A percentile compares a stretch with the other conserved stretches of the same genome.
These are phyloP conservation scores for Solanum phureja DNA, from an alignment of 257 asterid species.

Conservation along the genomic window DNA sequence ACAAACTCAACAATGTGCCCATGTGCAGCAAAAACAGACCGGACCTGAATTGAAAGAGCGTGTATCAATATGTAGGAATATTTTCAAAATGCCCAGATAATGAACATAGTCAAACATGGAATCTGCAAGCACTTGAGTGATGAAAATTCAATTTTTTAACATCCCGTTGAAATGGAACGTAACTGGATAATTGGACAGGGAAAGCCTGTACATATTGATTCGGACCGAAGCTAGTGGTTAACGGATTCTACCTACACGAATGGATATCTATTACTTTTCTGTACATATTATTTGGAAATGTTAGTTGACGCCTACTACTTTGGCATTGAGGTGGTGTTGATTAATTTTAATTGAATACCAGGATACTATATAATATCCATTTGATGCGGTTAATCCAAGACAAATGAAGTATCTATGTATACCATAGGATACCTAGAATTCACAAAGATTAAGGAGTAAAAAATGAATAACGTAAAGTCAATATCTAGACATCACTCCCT, in stretches of 20 bases:
- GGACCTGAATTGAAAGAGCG: constrained; percentile 21
- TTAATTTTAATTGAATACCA: background rate
- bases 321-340: background rate
- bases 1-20: constrained; percentile 71
- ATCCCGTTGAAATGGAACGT: background rate
- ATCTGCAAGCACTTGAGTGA: background rate
- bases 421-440: background rate
- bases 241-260: background rate
- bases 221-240: background rate
- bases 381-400: background rate
- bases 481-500: background rate
- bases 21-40: constrained; percentile 46
- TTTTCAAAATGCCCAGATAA: background rate
- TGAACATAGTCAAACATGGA: background rate
- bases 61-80: background rate
- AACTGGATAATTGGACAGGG: background rate
- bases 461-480: background rate
- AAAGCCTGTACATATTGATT: background rate
- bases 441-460: background rate
- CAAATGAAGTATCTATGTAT: background rate
- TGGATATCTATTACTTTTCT: background rate
- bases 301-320: background rate
- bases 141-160: background rate
- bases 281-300: background rate
- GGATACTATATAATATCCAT: background rate